Evolutionary conservation across 805 yeast species (phyloP), one percentile per base, ranked within the genome.

Genomic region (Sugiyamaella chiloensis): DNA sequence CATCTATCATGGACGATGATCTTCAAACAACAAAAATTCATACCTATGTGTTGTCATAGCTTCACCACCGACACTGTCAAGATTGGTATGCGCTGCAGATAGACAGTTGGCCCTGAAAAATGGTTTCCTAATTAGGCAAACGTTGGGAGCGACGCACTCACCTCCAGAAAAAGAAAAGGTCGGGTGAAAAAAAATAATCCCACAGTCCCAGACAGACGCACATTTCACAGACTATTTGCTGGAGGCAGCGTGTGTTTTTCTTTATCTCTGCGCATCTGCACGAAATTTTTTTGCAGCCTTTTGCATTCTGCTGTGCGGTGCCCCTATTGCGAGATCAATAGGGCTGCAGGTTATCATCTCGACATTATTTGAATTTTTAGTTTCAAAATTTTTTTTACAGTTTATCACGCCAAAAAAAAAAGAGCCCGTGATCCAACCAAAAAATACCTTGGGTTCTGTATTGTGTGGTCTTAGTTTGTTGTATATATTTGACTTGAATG

Each of bases 191-290:
- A 34, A 34, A 16, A 19, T 34, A 21, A 34, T 34, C 21, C 37
- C 19, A 12, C 37, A 31, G 7, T 16, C 37, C 14, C 37, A 34
- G 19, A 16, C 37, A 34, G 37, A 16, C 37, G 37, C 37, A 12
- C 37, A 34, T 14, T 16, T 14, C 20, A 12, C 19, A 21, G 9
- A 19, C 19, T 12, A 19, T 34, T 34, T 16, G 20, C 20, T 9
- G 3, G 21, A 34, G 37, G 12, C 37, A 19, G 20, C 4, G 5
- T 4, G 3, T 12, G 4, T 14, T 16, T 12, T 34, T n/a, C 19
- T 34, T 34, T 34, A 34, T 34, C 37, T 34, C 21, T 14, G 20
- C 37, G 37, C 37, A 16, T 34, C 37, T 34, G 37, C 37, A 34
- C 20, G 11, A 34, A 19, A 19, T 4, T 19, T 34, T 34, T 19